phyloP scores from a whole-genome alignment of 768 basidiomycete genomes.

The Tricholoma hemisulphureum region DNA sequence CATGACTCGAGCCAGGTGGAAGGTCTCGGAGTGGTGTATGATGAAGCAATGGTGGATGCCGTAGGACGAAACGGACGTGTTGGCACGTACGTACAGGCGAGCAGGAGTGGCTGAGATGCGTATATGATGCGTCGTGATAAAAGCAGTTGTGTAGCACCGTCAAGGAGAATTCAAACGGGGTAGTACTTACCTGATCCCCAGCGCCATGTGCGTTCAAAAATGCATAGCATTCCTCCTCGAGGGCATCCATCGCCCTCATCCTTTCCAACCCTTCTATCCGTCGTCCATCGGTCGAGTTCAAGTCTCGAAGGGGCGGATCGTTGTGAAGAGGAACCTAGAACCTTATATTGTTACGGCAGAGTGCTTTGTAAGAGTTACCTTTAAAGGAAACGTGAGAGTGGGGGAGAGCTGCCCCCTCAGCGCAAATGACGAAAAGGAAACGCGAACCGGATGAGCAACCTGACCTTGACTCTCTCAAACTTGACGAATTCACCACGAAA shows the following conservation, averaged over 20 bases:
- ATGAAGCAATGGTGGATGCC: not conserved
- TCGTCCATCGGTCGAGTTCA: not conserved
- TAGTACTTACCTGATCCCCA: conserved; percentile 1
- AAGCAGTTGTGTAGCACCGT: not conserved
- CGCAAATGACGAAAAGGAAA: no score
- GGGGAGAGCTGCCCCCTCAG: no score
- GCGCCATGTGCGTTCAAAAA: not conserved
- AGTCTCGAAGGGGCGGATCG: not conserved
- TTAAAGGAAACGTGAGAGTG: no score
- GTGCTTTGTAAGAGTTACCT: no score
- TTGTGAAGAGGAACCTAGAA: not conserved
- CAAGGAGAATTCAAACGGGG: not conserved
- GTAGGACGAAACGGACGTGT: not conserved
- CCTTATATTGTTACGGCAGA: no score
- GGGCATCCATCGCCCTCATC: not conserved
- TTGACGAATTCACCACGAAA: no score
- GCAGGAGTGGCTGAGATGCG: not conserved
- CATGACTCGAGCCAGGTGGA: conserved; percentile 2
- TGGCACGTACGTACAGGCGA: not conserved
- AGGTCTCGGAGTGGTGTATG: not conserved
- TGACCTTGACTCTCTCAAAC: no score
- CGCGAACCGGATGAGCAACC: no score
- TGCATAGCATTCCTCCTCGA: not conserved
- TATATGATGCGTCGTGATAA: not conserved
- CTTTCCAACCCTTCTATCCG: not conserved